These are phyloP conservation scores for Lablab purpureus DNA, from an alignment of 306 rosid species.

Conservation along the genomic window DNA sequence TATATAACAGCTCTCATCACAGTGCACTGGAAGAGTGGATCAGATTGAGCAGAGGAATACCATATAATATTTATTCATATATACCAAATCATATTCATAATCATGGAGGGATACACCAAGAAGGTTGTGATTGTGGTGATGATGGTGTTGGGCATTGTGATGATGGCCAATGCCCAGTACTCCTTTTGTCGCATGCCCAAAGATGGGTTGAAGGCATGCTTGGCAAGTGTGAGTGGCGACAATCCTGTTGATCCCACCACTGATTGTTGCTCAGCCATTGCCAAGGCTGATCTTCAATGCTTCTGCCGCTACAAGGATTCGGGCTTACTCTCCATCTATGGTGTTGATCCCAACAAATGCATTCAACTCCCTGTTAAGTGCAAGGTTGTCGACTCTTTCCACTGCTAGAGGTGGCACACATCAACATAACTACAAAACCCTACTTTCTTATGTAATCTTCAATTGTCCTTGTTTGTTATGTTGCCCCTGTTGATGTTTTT, in stretches of 20 bases:
- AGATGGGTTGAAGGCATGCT: slow-evolving; percentile 45
- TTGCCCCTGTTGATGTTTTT: neutral
- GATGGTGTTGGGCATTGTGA: slow-evolving; percentile 23
- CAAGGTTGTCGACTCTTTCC: slow-evolving; percentile 44
- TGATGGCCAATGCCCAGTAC: slow-evolving; percentile 21
- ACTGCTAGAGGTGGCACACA: slow-evolving; percentile 37
- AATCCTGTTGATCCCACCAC: slow-evolving; percentile 32
- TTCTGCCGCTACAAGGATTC: slow-evolving; percentile 56
- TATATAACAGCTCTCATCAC: slow-evolving; percentile 13
- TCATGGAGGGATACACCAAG: slow-evolving; percentile 28
- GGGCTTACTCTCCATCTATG: slow-evolving; percentile 39
- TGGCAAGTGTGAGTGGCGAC: slow-evolving; percentile 48
- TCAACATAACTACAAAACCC: no score
- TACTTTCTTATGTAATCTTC: neutral
- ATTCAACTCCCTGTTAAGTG: slow-evolving; percentile 67
- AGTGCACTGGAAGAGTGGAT: slow-evolving; percentile 7
- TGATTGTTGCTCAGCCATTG: slow-evolving; percentile 60
- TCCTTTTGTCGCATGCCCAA: slow-evolving; percentile 37
- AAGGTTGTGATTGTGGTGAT: slow-evolving; percentile 32
- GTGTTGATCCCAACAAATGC: slow-evolving; percentile 57
- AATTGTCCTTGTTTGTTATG: neutral
- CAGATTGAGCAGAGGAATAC: neutral
- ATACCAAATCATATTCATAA: neutral
- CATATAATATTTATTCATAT: neutral
- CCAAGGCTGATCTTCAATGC: slow-evolving; percentile 57